Evolutionary conservation across 306 rosid species (phyloP).

Genomic region (Luffa aegyptiaca): DNA sequence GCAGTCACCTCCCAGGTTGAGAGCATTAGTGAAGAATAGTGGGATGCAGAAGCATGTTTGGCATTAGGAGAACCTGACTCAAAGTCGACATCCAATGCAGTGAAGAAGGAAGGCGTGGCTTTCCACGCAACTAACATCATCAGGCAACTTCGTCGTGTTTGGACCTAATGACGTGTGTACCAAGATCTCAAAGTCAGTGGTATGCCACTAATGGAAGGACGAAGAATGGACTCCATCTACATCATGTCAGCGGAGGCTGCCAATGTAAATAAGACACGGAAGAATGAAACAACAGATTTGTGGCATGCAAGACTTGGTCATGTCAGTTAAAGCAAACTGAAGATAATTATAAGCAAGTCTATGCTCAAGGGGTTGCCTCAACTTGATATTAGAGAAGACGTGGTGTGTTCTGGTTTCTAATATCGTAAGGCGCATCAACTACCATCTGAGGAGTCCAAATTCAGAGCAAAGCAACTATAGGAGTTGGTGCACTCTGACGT

Average conservation of each 20-base stretch:
- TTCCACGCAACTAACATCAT: not conserved
- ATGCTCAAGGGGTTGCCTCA: not conserved
- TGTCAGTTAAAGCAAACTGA: not conserved
- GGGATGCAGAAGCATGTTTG: not conserved
- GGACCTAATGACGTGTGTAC: too few species aligned
- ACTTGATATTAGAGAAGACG: not conserved
- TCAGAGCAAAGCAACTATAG: not conserved
- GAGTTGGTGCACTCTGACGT: not conserved
- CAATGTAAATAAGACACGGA: not conserved
- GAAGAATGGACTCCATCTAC: too few species aligned
- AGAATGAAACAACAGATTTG: not conserved
- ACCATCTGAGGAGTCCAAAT: not conserved
- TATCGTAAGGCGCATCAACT: conserved; percentile 5
- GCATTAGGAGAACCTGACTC: not conserved
- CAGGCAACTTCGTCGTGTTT: too few species aligned
- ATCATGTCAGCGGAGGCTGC: not conserved
- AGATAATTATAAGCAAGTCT: not conserved
- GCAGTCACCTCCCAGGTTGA: not conserved
- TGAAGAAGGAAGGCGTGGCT: not conserved
- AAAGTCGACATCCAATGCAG: not conserved
- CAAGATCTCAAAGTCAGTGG: too few species aligned
- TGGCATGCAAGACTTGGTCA: not conserved
- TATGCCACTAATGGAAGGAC: too few species aligned
- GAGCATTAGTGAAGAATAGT: not conserved
- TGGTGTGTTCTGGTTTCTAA: not conserved